phyloP scores from a whole-genome alignment of 306 rosid genomes.

The Dalbergia oliveri region DNA sequence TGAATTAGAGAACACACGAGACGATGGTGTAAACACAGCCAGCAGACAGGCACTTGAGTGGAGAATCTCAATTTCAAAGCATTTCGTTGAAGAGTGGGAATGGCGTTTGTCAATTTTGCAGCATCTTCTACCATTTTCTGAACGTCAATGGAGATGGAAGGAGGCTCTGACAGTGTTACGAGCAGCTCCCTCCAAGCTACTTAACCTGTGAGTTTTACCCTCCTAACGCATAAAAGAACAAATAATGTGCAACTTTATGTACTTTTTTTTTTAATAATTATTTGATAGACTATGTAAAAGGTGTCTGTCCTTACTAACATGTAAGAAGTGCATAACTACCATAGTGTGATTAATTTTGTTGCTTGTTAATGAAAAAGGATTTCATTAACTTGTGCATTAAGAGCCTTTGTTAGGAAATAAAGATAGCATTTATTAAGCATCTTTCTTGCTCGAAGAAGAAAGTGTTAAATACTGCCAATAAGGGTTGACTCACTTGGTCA shows the following conservation, averaged over 20 bases:
- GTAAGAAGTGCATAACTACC: constrained; percentile 1
- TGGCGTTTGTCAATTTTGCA: constrained; percentile 99
- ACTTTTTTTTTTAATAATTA: not conserved
- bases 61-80: constrained; percentile 81
- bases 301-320: not conserved
- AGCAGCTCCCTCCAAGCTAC: constrained; percentile 94
- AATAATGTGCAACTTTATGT: not conserved
- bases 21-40: constrained; percentile 58
- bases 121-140: constrained; percentile 92
- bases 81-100: constrained; percentile 96
- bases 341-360: not conserved
- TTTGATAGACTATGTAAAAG: constrained; percentile 7
- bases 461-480: not conserved
- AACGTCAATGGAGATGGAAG: constrained; percentile 97
- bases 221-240: constrained; percentile 10
- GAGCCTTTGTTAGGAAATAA: not conserved
- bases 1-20: constrained; percentile 64
- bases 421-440: not conserved
- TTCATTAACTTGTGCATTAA: not conserved
- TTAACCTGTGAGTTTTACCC: constrained; percentile 84
- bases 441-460: not conserved
- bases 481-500: too few relatives aligned
- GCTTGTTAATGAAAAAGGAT: not conserved
- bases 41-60: constrained; percentile 91
- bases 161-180: constrained; percentile 94